Conservation (phyloP, 768 basidiomycete genomes). For the Cytidiella melzeri region DNA sequence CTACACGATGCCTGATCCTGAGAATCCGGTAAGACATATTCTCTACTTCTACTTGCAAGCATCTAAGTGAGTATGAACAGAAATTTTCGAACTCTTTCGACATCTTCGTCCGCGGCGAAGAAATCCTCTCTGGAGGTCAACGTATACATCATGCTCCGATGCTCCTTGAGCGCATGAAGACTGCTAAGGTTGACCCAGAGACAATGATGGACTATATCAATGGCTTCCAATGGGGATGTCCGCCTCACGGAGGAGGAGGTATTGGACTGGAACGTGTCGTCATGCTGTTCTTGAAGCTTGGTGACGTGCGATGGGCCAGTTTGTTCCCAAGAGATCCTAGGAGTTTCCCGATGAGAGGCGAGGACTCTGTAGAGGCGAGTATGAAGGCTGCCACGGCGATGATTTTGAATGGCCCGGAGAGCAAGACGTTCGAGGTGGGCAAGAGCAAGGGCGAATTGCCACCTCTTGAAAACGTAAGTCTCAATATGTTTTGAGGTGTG, state of each 20-base stretch:
- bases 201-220: conserved; percentile 91
- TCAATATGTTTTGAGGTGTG: neutral
- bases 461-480: conserved; percentile 27
- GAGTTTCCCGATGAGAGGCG: conserved; percentile 43
- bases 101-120: conserved; percentile 99
- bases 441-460: conserved; percentile 23
- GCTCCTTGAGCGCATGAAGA: conserved; percentile 78
- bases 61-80: too few species aligned
- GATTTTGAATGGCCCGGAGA: conserved; percentile 25
- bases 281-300: conserved; percentile 96
- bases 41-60: too few species aligned
- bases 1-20: conserved; percentile 98
- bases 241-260: conserved; percentile 95
- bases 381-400: conserved; percentile 18
- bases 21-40: conserved; percentile 72
- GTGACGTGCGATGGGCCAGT: conserved; percentile 87
- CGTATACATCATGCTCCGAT: conserved; percentile 87
- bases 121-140: conserved; percentile 96
- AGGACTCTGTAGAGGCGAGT: conserved; percentile 20
- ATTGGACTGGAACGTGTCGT: conserved; percentile 91
- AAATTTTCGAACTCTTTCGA: conserved; percentile 96
- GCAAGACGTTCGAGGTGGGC: conserved; percentile 20
- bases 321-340: conserved; percentile 97
- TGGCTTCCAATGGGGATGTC: conserved; percentile 90
- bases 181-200: conserved; percentile 81